Evolutionary conservation across 495 filamentous ascomycete species (phyloP), one percentile per base, ranked within the genome.

Genomic region (Pyrenopolyporus hunteri): DNA sequence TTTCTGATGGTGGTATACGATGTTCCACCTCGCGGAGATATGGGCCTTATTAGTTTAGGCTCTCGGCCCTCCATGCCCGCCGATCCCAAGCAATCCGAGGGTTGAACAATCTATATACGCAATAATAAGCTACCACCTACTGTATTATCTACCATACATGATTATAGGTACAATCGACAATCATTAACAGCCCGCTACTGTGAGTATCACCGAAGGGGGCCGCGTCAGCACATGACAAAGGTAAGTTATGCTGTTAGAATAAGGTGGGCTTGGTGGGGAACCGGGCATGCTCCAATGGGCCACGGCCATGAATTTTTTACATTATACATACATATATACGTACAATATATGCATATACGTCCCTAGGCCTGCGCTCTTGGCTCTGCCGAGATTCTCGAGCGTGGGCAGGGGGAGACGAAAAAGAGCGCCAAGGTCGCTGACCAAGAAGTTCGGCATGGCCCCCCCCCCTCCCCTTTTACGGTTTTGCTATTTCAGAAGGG

Each of bases 31-130:
- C 63, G 17, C 63, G 63, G 57, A 60, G 63, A 42, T 59, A 57
- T 56, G 63, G 50, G 51, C 57, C 63, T 40, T 52, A 60, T 57
- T 60, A 66, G 63, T 66, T 66, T 66, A 66, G 56, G 63, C 63
- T 66, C 63, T 31, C 60, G 22, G 19, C 7, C 22, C 40, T 32
- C 42, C 19, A 39, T 29, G 32, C 23, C 37, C 40, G 45, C 39
- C 62, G 49, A 65, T 65, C 62, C 49, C 22, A 43, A n/a, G n/a
- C n/a, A 45, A 45, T 14, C 13, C 2, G 33, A 33, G 29, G n/a
- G 44, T 42, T 39, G 45, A 47, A 36, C 33, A 55, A 26, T 28
- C 13, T 45, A 25, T 23, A 26, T 28, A 16, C 14, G 10, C 28
- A 28, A 28, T 45, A 59, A 50, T 47, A 48, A 58, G 53, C 61